A percentile compares a stretch with the other conserved stretches of the same genome.
Evolutionary conservation across 75 land plant genomes (phyloP).

Genomic region (Pinus taeda): DNA sequence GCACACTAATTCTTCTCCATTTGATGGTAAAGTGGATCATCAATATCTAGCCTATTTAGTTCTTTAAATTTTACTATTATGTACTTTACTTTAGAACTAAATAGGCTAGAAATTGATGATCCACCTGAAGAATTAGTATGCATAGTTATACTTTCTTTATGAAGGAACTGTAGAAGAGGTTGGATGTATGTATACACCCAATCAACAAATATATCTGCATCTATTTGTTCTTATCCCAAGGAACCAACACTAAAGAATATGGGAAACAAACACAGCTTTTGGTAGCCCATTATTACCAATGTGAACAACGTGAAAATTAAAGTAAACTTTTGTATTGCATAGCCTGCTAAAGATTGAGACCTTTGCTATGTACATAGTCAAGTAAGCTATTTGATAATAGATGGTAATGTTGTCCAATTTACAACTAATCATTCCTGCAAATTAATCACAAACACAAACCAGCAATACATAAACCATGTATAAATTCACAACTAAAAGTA

Average conservation of each 20-base stretch:
- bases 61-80: no score
- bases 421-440: slow-evolving; percentile 13
- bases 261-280: slow-evolving; percentile 4
- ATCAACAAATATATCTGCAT: slow-evolving; percentile 78
- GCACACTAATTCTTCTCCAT: no score
- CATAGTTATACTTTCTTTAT: no score
- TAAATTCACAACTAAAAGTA: no score
- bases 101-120: no score
- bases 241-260: no score
- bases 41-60: no score
- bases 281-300: no score
- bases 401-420: slow-evolving; percentile 7
- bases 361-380: slow-evolving; percentile 27
- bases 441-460: neutral
- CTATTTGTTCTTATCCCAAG: slow-evolving; percentile 73
- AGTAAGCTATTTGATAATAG: slow-evolving; percentile 21
- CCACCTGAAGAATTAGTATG: no score
- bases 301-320: neutral
- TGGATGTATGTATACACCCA: slow-evolving; percentile 58
- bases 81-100: no score
- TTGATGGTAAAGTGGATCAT: slow-evolving; percentile 84
- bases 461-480: neutral
- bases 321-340: slow-evolving; percentile 1
- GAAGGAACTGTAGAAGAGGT: neutral
- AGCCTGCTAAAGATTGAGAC: slow-evolving; percentile 32